These are phyloP conservation scores for Calocybe cyanea DNA, from an alignment of 768 basidiomycete genomes.

Conservation along the genomic window DNA sequence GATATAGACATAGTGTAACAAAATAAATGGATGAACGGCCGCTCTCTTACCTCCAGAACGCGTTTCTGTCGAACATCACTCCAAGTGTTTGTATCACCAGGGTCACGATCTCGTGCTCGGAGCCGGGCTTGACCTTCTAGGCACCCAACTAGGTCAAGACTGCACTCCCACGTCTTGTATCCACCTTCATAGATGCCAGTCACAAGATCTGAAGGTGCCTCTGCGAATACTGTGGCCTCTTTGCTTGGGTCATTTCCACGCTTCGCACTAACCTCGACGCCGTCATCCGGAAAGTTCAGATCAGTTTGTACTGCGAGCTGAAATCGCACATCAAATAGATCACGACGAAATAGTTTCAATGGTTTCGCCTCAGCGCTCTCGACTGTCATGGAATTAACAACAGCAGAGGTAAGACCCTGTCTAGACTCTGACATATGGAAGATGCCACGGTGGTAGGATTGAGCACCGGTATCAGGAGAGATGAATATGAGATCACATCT, in stretches of 20 bases:
- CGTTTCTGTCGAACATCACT: constrained; percentile 40
- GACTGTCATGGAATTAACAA: constrained; percentile 2
- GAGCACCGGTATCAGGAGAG: constrained; percentile 48
- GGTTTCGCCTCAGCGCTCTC: constrained; percentile 4
- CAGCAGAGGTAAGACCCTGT: constrained; percentile 12
- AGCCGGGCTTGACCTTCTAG: constrained; percentile 29
- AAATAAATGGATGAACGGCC: not conserved
- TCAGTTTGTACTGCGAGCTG: constrained; percentile 70
- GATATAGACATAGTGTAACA: no score
- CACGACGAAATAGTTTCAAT: constrained; percentile 63
- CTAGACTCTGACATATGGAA: not conserved
- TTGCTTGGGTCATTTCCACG: no score
- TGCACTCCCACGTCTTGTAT: constrained; percentile 97
- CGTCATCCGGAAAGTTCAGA: not conserved
- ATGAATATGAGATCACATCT: constrained; percentile 75
- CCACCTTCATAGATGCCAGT: constrained; percentile 95
- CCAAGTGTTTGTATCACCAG: constrained; percentile 17
- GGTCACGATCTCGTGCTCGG: no score
- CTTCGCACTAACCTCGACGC: not conserved
- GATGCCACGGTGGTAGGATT: not conserved
- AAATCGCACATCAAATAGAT: constrained; percentile 95
- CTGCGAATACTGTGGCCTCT: constrained; percentile 53
- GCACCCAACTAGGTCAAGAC: constrained; percentile 78
- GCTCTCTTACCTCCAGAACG: constrained; percentile 63
- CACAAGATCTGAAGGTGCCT: constrained; percentile 85